Conservation (phyloP, 371 early-diverging fungal genomes). For the Homolaphlyctis polyrhiza region DNA sequence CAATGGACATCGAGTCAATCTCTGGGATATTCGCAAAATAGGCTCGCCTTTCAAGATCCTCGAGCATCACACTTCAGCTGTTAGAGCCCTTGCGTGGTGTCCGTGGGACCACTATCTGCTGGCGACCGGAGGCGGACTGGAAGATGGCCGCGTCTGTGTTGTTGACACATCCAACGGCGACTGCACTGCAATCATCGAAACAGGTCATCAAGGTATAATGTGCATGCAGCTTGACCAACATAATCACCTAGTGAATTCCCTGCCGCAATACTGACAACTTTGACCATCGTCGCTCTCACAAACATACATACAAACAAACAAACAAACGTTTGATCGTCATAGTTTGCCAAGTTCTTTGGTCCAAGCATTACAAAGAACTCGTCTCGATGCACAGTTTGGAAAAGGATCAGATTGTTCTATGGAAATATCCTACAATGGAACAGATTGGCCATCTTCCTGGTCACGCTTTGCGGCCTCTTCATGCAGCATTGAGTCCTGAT, state of each 20-base stretch:
- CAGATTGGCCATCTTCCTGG: background rate
- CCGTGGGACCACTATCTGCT: conserved; percentile 1
- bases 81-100: background rate
- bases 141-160: background rate
- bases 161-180: background rate
- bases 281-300: too few species aligned
- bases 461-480: background rate
- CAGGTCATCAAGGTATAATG: background rate
- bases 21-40: background rate
- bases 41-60: background rate
- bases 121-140: background rate
- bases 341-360: conserved; percentile 1
- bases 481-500: conserved; percentile 1
- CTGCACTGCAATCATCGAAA: background rate
- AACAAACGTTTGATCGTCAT: too few species aligned
- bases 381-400: background rate
- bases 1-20: background rate
- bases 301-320: too few species aligned
- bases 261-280: too few species aligned
- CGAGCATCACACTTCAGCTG: background rate
- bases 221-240: background rate
- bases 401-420: background rate
- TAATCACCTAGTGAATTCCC: too few species aligned
- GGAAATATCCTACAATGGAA: conserved; percentile 1
- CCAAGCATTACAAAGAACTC: background rate